Base-by-base conservation (phyloP, 495 filamentous ascomycete genomes). In the Penicillium silybi region DNA sequence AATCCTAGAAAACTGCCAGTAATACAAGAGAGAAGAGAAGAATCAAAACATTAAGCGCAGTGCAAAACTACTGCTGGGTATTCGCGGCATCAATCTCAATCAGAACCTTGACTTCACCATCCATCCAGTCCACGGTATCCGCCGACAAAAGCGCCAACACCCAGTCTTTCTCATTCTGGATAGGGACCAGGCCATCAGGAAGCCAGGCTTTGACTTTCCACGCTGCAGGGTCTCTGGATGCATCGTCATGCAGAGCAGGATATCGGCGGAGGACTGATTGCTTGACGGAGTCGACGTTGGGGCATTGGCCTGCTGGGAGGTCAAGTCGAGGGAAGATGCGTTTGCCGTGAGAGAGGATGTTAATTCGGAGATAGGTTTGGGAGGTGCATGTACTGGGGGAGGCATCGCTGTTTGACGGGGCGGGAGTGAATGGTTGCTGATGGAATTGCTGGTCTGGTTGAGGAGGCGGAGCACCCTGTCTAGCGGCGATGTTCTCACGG, bases 41-140 rank as follows among this genome's bases (percentile, higher is more conserved):
- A 16, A 35, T 42, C 32, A 38, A n/a, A 44, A 39, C 8, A 45
- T 4, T 16, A 34, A 43, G 20, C n/a, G 41, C 32, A 41, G 4
- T 23, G n/a, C 41, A 1, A 18, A n/a, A 52, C 47, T 54, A 59
- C 41, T 61, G 44, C 16, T 44, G 45, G 29, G 43, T 19, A 44
- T 50, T 43, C n/a, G 22, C 35, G 4, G 45, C 47, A 32, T 58
- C 67, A 35, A 69, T 17, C n/a, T 77, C 72, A 23, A 79, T 59
- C 27, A 80, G 53, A 47, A 79, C 68, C 46, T 61, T 72, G 50
- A 80, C 54, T n/a, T 74, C 66, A 7, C 70, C 69, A 50, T 80
- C 78, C 74, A 81, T 75, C 77, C 76, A 80, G 15, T 78, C 77
- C n/a, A 69, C 65, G 11, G 69, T 68, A 32, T 67, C 64, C 10